A percentile compares a stretch with the other conserved stretches of the same genome.
Conservation (phyloP, 2,329 filamentous ascomycete genomes). For the Ophioceras dolichostomum region DNA sequence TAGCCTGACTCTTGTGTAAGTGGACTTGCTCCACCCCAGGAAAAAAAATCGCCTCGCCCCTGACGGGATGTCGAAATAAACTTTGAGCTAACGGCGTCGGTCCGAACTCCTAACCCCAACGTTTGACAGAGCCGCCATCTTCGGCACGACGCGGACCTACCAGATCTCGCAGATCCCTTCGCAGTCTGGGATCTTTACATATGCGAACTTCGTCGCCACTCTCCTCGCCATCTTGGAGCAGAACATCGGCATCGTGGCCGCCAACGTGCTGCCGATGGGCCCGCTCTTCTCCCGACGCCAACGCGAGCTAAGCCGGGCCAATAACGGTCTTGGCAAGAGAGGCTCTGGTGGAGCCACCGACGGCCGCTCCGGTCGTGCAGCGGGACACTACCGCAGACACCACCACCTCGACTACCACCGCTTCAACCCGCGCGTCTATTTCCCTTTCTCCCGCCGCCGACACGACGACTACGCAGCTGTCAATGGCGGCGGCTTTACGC, state of each 20-base stretch:
- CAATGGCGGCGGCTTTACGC: constrained; percentile 7
- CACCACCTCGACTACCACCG: constrained; percentile 2
- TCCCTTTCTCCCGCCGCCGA: too few species aligned
- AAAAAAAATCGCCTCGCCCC: background rate
- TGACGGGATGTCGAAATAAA: too few species aligned
- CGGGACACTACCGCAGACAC: constrained; percentile 4
- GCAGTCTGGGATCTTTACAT: constrained; percentile 14
- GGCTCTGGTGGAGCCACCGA: background rate
- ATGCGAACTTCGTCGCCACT: constrained; percentile 17
- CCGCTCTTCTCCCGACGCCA: constrained; percentile 14
- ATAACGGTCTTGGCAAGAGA: background rate
- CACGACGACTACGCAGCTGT: too few species aligned
- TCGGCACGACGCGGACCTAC: constrained; percentile 20
- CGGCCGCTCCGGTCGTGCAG: constrained; percentile 5
- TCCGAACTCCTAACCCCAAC: background rate
- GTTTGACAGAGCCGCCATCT: constrained; percentile 15
- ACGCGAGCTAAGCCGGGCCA: constrained; percentile 8
- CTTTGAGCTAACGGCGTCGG: too few species aligned
- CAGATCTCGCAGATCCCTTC: constrained; percentile 17
- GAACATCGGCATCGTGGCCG: constrained; percentile 22
- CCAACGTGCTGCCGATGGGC: constrained; percentile 22
- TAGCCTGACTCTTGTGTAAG: constrained; percentile 16
- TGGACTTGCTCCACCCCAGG: background rate
- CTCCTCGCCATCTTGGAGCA: constrained; percentile 22
- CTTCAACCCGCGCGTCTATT: constrained; percentile 2